phyloP scores from a whole-genome alignment of 306 rosid species.

The Echinosophora koreensis region DNA sequence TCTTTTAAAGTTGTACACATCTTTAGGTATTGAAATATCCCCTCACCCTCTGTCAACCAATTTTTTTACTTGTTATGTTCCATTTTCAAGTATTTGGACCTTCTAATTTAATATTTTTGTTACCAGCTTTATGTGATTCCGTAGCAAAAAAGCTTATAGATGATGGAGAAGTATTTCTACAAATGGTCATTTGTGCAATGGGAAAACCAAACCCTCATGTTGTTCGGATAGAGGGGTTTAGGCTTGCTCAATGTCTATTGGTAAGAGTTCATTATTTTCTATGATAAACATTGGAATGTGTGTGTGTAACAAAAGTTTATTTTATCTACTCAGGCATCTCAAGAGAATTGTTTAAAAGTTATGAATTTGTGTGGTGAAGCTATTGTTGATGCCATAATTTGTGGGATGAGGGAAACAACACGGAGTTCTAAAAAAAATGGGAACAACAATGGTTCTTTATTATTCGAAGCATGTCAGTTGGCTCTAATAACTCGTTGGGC shows the following conservation, averaged over 20 bases:
- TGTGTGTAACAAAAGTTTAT: slow-evolving; percentile 36
- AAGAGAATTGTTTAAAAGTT: slow-evolving; percentile 56
- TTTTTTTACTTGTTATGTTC: slow-evolving; percentile 37
- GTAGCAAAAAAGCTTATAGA: slow-evolving; percentile 71
- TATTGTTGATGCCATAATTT: slow-evolving; percentile 69
- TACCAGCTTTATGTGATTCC: slow-evolving; percentile 79
- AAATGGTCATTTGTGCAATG: slow-evolving; percentile 75
- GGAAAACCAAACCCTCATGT: slow-evolving; percentile 61
- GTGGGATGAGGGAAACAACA: slow-evolving; percentile 64
- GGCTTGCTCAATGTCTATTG: slow-evolving; percentile 77
- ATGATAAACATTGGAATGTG: slow-evolving; percentile 12
- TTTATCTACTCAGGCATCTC: slow-evolving; percentile 68
- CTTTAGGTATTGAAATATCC: slow-evolving; percentile 70
- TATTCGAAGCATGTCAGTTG: slow-evolving; percentile 77
- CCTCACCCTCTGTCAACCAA: not conserved
- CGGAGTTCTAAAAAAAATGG: slow-evolving; percentile 53
- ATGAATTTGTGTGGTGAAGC: slow-evolving; percentile 67
- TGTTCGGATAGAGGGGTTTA: slow-evolving; percentile 77
- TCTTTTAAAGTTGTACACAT: slow-evolving; percentile 78
- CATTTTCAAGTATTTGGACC: slow-evolving; percentile 20
- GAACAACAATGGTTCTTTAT: slow-evolving; percentile 58
- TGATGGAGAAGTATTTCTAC: slow-evolving; percentile 63
- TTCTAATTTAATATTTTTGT: slow-evolving; percentile 43
- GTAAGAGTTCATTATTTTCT: slow-evolving; percentile 54
- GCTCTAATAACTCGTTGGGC: slow-evolving; percentile 82